phyloP scores from a whole-genome alignment of 1,284 basidiomycete genomes.

The Cutaneotrichosporon sp. region DNA sequence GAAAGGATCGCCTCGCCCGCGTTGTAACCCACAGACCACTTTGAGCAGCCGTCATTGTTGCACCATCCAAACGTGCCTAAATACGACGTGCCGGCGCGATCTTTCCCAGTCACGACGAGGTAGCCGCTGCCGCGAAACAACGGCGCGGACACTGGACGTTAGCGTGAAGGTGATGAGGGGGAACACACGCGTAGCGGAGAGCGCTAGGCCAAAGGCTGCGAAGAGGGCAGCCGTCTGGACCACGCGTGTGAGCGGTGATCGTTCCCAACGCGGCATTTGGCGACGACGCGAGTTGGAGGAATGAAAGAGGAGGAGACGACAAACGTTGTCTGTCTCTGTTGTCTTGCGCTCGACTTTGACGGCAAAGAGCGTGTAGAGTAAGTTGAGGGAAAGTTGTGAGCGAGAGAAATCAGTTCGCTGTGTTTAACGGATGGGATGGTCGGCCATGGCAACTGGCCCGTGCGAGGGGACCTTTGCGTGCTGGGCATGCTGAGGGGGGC shows the following conservation, averaged over 20 bases:
- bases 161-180: not conserved
- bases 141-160: not conserved
- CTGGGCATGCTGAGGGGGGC: too few species aligned
- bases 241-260: not conserved
- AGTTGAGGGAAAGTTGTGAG: not conserved
- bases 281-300: not conserved
- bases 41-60: not conserved
- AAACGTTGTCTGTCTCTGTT: not conserved
- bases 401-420: not conserved
- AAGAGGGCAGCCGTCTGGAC: not conserved
- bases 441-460: too few species aligned
- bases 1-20: not conserved
- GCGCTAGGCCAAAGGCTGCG: not conserved
- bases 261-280: not conserved
- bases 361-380: not conserved
- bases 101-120: not conserved
- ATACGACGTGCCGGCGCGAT: too few species aligned
- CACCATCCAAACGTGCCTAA: slow-evolving; percentile 1
- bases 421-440: not conserved
- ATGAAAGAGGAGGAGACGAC: not conserved
- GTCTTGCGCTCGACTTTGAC: not conserved
- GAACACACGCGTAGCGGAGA: not conserved
- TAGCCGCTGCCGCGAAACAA: not conserved
- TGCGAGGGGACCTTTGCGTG: too few species aligned
- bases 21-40: not conserved